These are phyloP conservation scores for Kodamaea suecica DNA, from an alignment of 1,139 yeast genomes.

Conservation along the genomic window DNA sequence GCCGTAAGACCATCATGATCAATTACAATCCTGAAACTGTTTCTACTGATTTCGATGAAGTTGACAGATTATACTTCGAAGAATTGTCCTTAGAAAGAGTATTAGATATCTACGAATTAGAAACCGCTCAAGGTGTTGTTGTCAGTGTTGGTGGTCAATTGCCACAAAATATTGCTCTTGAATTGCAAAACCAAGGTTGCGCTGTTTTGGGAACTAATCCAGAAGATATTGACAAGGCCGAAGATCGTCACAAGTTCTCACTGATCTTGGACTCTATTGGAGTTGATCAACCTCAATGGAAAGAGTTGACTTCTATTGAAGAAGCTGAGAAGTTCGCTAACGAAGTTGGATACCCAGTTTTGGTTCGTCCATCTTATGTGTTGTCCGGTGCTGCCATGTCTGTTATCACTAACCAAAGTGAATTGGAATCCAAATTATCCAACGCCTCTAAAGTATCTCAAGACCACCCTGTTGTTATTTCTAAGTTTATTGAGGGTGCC, in stretches of 20 bases:
- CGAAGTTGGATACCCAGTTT: slow-evolving; percentile 88
- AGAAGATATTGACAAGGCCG: slow-evolving; percentile 93
- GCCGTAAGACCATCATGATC: slow-evolving; percentile 90
- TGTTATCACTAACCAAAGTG: slow-evolving; percentile 74
- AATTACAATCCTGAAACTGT: slow-evolving; percentile 99
- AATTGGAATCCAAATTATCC: slow-evolving; percentile 74
- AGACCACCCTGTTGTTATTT: slow-evolving; percentile 96
- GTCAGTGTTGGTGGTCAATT: slow-evolving; percentile 98
- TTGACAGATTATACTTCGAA: slow-evolving; percentile 93
- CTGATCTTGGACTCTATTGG: slow-evolving; percentile 83
- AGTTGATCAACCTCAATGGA: slow-evolving; percentile 98
- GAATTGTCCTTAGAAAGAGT: slow-evolving; percentile 94
- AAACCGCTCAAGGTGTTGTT: slow-evolving; percentile 84
- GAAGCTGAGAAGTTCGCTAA: slow-evolving; percentile 87
- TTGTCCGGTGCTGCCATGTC: slow-evolving; percentile 99
- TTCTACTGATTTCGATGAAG: slow-evolving; percentile 97
- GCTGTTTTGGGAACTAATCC: slow-evolving; percentile 93
- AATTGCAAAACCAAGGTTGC: slow-evolving; percentile 79
- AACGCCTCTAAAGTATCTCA: slow-evolving; percentile 90
- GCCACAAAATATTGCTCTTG: slow-evolving; percentile 93
- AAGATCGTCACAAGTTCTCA: slow-evolving; percentile 97
- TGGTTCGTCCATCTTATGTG: slow-evolving; percentile 97
- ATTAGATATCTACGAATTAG: slow-evolving; percentile 93
- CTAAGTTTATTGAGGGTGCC: slow-evolving; percentile 93
- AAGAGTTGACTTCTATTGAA: slow-evolving; percentile 80